Percentiles rank a stretch among this genome's conserved stretches.
These are phyloP conservation scores for Pouteria glomerata DNA, from an alignment of 148 eudicot genomes.

Conservation along the genomic window DNA sequence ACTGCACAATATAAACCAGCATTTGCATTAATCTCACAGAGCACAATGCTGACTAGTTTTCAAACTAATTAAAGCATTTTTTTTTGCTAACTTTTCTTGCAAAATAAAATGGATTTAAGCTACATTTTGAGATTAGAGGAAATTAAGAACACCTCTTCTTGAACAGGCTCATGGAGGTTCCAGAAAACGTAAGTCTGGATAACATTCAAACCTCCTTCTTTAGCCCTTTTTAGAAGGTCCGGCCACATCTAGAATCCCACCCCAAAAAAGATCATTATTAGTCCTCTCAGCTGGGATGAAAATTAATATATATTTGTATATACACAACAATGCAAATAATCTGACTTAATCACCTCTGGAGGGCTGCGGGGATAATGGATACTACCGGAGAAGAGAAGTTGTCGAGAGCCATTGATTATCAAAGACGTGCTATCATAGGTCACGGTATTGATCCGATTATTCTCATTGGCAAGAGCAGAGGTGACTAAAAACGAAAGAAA, in stretches of 20 bases:
- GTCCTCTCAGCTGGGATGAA: background rate
- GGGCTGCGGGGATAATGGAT: slow-evolving; percentile 50
- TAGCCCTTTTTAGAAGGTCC: slow-evolving; percentile 34
- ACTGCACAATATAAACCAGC: slow-evolving; percentile 35
- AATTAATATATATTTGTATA: too few relatives aligned
- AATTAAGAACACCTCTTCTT: slow-evolving; percentile 40
- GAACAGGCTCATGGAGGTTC: slow-evolving; percentile 57
- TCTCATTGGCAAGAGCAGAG: background rate
- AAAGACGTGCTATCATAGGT: slow-evolving; percentile 41
- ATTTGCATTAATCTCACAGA: background rate
- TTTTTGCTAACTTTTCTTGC: background rate
- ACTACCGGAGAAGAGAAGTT: slow-evolving; percentile 45
- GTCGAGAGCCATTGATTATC: slow-evolving; percentile 37
- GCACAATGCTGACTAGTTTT: background rate
- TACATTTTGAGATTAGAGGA: background rate
- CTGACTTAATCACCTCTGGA: slow-evolving; percentile 20
- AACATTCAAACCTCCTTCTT: slow-evolving; percentile 50
- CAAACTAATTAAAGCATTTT: background rate
- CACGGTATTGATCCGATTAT: slow-evolving; percentile 9
- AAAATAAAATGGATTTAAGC: too few relatives aligned
- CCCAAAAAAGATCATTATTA: slow-evolving; percentile 1
- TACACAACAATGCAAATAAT: too few relatives aligned
- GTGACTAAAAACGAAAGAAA: background rate
- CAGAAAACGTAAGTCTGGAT: slow-evolving; percentile 63
- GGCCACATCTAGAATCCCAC: slow-evolving; percentile 44